Conservation (phyloP, 1,284 basidiomycete species). For the Hemileia vastatrix region DNA sequence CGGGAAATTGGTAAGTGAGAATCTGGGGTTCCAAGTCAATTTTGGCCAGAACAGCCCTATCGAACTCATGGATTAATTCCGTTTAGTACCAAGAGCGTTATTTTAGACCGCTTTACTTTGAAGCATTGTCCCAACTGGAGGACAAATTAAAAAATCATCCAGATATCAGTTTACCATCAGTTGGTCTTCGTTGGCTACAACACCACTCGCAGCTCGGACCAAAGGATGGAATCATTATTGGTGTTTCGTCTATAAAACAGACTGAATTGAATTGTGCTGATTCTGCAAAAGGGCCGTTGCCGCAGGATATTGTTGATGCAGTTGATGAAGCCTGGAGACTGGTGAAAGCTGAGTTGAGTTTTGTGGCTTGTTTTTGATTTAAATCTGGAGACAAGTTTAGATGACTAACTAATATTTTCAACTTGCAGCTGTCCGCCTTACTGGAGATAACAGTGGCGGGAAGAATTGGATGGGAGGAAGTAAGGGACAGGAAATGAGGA, state of each 20-base stretch:
- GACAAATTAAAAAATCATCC: background rate
- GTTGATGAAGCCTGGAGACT: slow-evolving; percentile 4
- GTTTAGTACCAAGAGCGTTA: background rate
- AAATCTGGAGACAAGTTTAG: too few species aligned
- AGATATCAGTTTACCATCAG: background rate
- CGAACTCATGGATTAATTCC: background rate
- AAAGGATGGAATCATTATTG: slow-evolving; percentile 4
- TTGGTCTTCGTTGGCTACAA: slow-evolving; percentile 21
- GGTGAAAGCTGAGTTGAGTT: slow-evolving; percentile 10
- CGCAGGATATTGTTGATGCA: background rate
- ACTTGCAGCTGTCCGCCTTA: too few species aligned
- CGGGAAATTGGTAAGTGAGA: background rate
- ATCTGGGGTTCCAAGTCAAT: background rate
- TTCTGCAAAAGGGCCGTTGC: slow-evolving; percentile 8
- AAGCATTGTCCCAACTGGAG: background rate
- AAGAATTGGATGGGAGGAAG: too few species aligned
- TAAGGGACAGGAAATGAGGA: too few species aligned
- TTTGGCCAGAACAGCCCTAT: background rate
- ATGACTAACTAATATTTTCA: too few species aligned
- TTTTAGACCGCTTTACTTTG: background rate
- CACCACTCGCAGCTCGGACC: slow-evolving; percentile 1
- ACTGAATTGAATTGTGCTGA: slow-evolving; percentile 1
- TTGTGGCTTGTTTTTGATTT: too few species aligned
- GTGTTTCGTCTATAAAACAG: background rate
- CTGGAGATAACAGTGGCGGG: too few species aligned